Evolutionary conservation across 2,329 filamentous ascomycete species (phyloP), one percentile per base, ranked within the genome.

Genomic region (Sphaceloma murrayae): DNA sequence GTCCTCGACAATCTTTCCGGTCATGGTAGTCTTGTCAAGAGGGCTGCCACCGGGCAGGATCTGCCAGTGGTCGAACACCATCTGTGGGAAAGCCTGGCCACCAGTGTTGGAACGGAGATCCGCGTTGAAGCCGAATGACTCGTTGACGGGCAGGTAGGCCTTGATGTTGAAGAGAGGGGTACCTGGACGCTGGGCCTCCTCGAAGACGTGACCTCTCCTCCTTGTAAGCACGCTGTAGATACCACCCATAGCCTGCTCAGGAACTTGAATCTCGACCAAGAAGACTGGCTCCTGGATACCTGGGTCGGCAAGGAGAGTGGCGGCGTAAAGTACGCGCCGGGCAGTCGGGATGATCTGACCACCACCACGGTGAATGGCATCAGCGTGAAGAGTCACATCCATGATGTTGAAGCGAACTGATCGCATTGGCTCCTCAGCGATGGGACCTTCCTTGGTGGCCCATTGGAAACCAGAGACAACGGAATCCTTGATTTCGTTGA

Each of bases 401-500:
- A 95, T 80, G 68, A 98, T 82, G 82, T 98, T 98, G 80, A 94
- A 98, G 74, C 91, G 86, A 69, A 93, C 70, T 57, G 82, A 82
- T 67, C 91, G 85, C 87, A 98, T 89, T 61, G 91, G 91, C 80
- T 98, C 91, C 74, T 98, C 91, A 59, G 84, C 88, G 65, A 98
- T 72, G 62, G 91, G 91, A 75, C 91, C 91, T 78, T 98, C 91
- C 66, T 89, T 83, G 60, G 85, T 86, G 57, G 91, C 91, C 91
- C 91, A 98, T 73, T 98, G 91, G 87, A 98, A 98, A 81, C 91
- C 91, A 58, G 91, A 96, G 64, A 96, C 88, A 59, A 96, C 82
- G 51, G 89, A 96, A 67, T 98, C 91, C 85, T 98, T 98, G 81
- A 98, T 98, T 85, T 98, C 91, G 76, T 86, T 91, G 64, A 98